These are phyloP conservation scores for Taiwanofungus camphoratus DNA, from an alignment of 1,284 basidiomycete species.

Conservation along the genomic window DNA sequence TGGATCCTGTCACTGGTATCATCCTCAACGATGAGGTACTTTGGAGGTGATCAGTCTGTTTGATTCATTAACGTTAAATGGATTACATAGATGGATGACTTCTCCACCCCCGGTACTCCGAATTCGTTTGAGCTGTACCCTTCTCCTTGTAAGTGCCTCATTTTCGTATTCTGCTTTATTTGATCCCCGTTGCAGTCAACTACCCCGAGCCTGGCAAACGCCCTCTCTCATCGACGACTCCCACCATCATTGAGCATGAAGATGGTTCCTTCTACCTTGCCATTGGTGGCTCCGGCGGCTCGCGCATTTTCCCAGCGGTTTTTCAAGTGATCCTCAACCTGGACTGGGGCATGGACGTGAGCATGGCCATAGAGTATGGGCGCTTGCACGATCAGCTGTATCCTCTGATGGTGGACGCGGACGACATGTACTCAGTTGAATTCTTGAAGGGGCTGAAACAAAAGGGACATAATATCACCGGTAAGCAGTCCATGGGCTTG, in stretches of 20 bases:
- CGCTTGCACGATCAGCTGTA: slow-evolving; percentile 92
- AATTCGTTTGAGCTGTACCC: slow-evolving; percentile 84
- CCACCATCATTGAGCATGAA: slow-evolving; percentile 73
- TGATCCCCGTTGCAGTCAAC: slow-evolving; percentile 51
- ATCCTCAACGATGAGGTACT: slow-evolving; percentile 82
- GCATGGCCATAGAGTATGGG: slow-evolving; percentile 77
- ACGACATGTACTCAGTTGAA: slow-evolving; percentile 51
- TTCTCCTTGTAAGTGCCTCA: slow-evolving; percentile 63
- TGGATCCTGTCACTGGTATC: slow-evolving; percentile 82
- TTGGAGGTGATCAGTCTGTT: too few relatives aligned
- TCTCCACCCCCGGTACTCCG: slow-evolving; percentile 73
- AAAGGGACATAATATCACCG: slow-evolving; percentile 70
- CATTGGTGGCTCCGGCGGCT: slow-evolving; percentile 84
- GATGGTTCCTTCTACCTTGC: slow-evolving; percentile 70
- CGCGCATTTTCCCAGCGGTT: slow-evolving; percentile 77
- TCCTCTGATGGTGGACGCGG: slow-evolving; percentile 61
- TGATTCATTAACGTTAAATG: not conserved
- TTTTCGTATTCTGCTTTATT: not conserved
- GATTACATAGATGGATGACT: slow-evolving; percentile 73
- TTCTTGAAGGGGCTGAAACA: slow-evolving; percentile 50
- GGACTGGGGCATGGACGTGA: slow-evolving; percentile 77
- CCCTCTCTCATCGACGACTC: slow-evolving; percentile 79
- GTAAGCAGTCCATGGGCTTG: slow-evolving; percentile 32
- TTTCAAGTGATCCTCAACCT: slow-evolving; percentile 80
- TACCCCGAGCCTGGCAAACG: slow-evolving; percentile 85